A percentile compares a stretch with the other conserved stretches of the same genome.
Conservation (phyloP, 2,329 filamentous ascomycete genomes). For the Cryphonectria japonica region DNA sequence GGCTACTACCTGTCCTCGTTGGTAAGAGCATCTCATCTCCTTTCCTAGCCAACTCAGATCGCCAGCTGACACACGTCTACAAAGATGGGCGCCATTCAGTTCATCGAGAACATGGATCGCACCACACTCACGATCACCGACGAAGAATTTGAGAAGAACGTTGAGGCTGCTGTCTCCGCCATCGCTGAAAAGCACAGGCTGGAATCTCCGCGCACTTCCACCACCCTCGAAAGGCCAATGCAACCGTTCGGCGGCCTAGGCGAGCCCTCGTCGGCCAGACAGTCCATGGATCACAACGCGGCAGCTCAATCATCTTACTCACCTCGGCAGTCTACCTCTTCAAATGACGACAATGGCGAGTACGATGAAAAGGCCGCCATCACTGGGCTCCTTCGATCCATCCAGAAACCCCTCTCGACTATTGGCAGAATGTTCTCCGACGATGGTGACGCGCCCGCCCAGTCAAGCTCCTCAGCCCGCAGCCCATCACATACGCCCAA, state of each 20-base stretch:
- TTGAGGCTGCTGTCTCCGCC: slow-evolving; percentile 93
- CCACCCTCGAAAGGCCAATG: slow-evolving; percentile 51
- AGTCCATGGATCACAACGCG: slow-evolving; percentile 47
- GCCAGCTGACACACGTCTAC: not conserved
- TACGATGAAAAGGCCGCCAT: slow-evolving; percentile 81
- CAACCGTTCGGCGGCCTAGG: slow-evolving; percentile 32
- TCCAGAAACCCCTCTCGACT: slow-evolving; percentile 86
- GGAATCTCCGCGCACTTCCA: slow-evolving; percentile 49
- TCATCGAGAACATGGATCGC: slow-evolving; percentile 94
- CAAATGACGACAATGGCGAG: slow-evolving; percentile 53
- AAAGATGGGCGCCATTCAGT: slow-evolving; percentile 89
- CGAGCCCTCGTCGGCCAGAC: slow-evolving; percentile 55
- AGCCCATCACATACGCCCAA: slow-evolving; percentile 43
- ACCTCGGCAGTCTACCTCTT: slow-evolving; percentile 58
- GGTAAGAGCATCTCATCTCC: slow-evolving; percentile 46
- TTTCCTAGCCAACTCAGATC: not conserved
- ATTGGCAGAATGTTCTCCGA: slow-evolving; percentile 95
- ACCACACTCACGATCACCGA: slow-evolving; percentile 92
- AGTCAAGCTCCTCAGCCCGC: slow-evolving; percentile 40
- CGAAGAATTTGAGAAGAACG: slow-evolving; percentile 92
- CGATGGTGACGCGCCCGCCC: slow-evolving; percentile 41
- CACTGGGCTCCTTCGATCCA: slow-evolving; percentile 81
- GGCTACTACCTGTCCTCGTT: slow-evolving; percentile 97
- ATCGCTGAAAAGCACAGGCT: slow-evolving; percentile 87
- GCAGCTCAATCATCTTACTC: slow-evolving; percentile 37